These are phyloP conservation scores for Pythium biforme DNA, from an alignment of 352 stramenopile genomes.

Conservation along the genomic window DNA sequence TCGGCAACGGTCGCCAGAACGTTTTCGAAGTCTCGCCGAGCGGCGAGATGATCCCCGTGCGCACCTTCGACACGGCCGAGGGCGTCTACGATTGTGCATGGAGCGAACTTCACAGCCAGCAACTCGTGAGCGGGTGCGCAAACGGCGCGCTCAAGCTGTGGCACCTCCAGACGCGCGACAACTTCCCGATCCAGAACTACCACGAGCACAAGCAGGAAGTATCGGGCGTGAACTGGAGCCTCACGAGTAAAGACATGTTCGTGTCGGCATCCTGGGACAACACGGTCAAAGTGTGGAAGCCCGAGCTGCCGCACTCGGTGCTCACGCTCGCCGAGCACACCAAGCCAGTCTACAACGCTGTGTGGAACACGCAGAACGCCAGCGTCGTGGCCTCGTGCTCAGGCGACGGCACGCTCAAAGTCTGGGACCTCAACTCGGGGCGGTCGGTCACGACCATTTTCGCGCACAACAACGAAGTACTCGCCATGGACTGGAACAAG, in stretches of 20 bases:
- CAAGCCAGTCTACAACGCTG: constrained; percentile 77
- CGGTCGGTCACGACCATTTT: constrained; percentile 57
- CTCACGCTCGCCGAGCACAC: constrained; percentile 78
- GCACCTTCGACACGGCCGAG: constrained; percentile 88
- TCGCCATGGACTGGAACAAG: constrained; percentile 92
- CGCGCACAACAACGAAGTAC: constrained; percentile 82
- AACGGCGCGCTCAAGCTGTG: constrained; percentile 90
- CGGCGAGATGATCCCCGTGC: constrained; percentile 62
- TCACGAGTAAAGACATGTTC: constrained; percentile 87
- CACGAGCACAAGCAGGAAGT: constrained; percentile 87
- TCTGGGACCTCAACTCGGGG: constrained; percentile 75
- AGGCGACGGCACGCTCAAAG: constrained; percentile 66
- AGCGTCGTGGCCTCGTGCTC: constrained; percentile 74
- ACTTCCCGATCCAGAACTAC: constrained; percentile 88
- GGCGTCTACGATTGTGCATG: constrained; percentile 90
- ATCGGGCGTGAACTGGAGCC: constrained; percentile 89
- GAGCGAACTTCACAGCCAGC: constrained; percentile 85
- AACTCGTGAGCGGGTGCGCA: constrained; percentile 85
- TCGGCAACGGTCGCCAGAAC: constrained; percentile 88
- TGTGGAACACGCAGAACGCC: constrained; percentile 83
- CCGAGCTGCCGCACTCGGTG: constrained; percentile 65
- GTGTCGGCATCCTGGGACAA: constrained; percentile 85
- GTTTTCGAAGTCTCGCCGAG: constrained; percentile 76
- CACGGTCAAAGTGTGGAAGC: constrained; percentile 87
- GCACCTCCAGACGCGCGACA: constrained; percentile 85